Evolutionary conservation across 2,329 filamentous ascomycete genomes (phyloP).

Genomic region (Alternaria gansuensis): DNA sequence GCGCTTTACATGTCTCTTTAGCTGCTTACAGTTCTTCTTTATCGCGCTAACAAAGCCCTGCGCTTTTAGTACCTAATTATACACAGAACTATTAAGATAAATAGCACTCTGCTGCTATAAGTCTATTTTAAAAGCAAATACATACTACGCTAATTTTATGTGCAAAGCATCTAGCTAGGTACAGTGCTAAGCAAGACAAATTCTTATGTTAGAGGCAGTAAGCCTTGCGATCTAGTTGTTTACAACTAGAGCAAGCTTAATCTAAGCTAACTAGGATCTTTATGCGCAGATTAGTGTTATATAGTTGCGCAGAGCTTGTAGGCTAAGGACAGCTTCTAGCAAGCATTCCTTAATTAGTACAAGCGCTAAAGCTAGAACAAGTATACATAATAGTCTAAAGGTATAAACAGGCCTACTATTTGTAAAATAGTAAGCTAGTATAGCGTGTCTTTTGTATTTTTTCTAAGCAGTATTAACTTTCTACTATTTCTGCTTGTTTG

Average conservation of each 20-base stretch:
- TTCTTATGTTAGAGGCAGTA: slow-evolving; percentile 9
- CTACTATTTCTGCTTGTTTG: slow-evolving; percentile 5
- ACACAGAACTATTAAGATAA: slow-evolving; percentile 7
- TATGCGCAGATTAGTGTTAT: not conserved
- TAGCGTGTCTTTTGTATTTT: not conserved
- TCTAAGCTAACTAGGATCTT: slow-evolving; percentile 1
- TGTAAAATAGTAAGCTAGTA: not conserved
- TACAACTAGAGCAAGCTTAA: slow-evolving; percentile 4
- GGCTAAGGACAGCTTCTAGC: not conserved
- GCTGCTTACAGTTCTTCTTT: slow-evolving; percentile 1
- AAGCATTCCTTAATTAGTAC: not conserved
- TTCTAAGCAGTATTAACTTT: not conserved
- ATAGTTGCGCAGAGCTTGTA: not conserved
- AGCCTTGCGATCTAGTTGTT: slow-evolving; percentile 6
- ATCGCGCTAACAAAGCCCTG: not conserved
- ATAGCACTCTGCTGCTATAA: not conserved
- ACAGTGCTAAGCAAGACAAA: slow-evolving; percentile 4
- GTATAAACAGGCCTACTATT: not conserved
- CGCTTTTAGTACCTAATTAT: slow-evolving; percentile 7
- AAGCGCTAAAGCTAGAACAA: not conserved
- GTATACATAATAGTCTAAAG: not conserved
- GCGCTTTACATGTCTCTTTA: not conserved
- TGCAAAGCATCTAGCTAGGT: slow-evolving; percentile 6
- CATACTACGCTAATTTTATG: slow-evolving; percentile 8
- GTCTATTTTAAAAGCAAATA: slow-evolving; percentile 5